Percentiles rank a stretch among this genome's conserved stretches.
Evolutionary conservation across 331 rosid genomes (phyloP).

Genomic region (Quercus phellos): DNA sequence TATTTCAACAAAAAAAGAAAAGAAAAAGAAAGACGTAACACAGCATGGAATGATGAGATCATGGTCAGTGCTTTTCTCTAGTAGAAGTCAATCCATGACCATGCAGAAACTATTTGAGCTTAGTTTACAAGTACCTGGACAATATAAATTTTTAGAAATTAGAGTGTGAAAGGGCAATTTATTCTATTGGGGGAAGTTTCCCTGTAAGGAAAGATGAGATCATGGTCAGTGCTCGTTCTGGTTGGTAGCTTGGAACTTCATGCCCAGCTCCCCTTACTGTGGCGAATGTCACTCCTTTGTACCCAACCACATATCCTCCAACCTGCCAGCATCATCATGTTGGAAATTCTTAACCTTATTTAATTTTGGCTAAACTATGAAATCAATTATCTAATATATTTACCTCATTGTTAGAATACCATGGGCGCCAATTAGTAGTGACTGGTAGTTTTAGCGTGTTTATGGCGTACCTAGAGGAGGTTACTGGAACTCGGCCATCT

Average conservation of each 20-base stretch:
- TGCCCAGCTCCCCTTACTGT: conserved; percentile 67
- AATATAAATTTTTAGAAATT: background rate
- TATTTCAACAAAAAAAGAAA: no score
- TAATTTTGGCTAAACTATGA: no score
- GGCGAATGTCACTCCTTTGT: conserved; percentile 44
- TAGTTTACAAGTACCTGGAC: background rate
- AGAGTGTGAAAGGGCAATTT: background rate
- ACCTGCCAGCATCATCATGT: conserved; percentile 31
- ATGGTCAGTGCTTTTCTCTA: no score
- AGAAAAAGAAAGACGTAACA: no score
- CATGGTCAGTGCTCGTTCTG: conserved; percentile 46
- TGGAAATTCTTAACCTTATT: no score
- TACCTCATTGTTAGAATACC: conserved; percentile 27
- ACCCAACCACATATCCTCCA: conserved; percentile 57
- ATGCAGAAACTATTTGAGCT: background rate
- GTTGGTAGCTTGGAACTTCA: conserved; percentile 55
- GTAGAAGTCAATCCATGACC: background rate
- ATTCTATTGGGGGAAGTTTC: conserved; percentile 17
- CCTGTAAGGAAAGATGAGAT: conserved; percentile 36
- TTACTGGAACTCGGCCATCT: conserved; percentile 54
- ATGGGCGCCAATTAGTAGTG: conserved; percentile 45
- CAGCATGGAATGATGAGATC: background rate
- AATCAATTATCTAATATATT: no score
- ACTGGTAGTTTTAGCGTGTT: conserved; percentile 29
- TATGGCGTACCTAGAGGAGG: conserved; percentile 45